A percentile compares a stretch with the other conserved stretches of the same genome.
Evolutionary conservation across 2,329 filamentous ascomycete species (phyloP).

Genomic region (Fonsecaea multimorphosa): DNA sequence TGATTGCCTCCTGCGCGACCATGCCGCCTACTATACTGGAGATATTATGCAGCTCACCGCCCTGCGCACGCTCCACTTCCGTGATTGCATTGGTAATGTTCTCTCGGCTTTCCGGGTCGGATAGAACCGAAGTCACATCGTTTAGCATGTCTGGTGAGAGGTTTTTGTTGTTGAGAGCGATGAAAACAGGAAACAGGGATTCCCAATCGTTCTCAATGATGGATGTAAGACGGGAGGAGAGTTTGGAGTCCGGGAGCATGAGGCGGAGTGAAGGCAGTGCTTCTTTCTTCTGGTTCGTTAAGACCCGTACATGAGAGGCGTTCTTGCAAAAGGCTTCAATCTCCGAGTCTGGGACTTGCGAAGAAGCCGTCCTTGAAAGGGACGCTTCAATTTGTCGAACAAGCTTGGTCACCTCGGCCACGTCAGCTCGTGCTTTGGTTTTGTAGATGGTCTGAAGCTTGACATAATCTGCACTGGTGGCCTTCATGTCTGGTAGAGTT

Average conservation of each 20-base stretch:
- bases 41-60: conserved; percentile 90
- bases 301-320: conserved; percentile 87
- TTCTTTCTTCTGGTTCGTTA: conserved; percentile 66
- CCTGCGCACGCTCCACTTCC: conserved; percentile 76
- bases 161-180: conserved; percentile 61
- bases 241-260: conserved; percentile 27
- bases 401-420: conserved; percentile 72
- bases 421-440: conserved; percentile 78
- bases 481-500: conserved; percentile 95
- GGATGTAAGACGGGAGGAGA: conserved; percentile 24
- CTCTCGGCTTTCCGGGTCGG: conserved; percentile 53
- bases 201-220: conserved; percentile 56
- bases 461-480: conserved; percentile 87
- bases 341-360: conserved; percentile 68
- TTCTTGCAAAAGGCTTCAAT: conserved; percentile 96
- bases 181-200: conserved; percentile 70
- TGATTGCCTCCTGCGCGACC: conserved; percentile 96
- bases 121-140: conserved; percentile 43
- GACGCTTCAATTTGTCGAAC: conserved; percentile 64
- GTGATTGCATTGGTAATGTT: conserved; percentile 60
- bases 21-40: conserved; percentile 86
- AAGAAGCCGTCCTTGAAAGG: conserved; percentile 48
- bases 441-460: conserved; percentile 93
- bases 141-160: conserved; percentile 41
- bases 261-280: conserved; percentile 33